Percentiles rank a stretch among this genome's conserved stretches.
Conservation (phyloP, 1,139 yeast genomes). For the Hemisphaericaspora lyxosophila region DNA sequence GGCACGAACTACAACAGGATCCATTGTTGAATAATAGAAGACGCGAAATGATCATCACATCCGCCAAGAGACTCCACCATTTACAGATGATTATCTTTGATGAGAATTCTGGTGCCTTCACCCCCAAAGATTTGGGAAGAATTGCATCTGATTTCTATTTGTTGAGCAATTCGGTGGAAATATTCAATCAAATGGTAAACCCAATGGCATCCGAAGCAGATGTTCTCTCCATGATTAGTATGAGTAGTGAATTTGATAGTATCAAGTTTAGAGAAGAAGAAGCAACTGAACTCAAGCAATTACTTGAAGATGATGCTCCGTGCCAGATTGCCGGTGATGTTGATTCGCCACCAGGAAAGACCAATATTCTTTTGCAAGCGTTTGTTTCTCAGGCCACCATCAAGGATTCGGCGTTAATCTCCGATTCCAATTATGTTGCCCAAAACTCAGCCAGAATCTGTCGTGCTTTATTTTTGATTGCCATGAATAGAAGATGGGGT, state of each 20-base stretch:
- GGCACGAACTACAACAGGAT: constrained; percentile 82
- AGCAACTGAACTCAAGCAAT: constrained; percentile 60
- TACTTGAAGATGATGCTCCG: constrained; percentile 62
- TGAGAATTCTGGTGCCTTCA: constrained; percentile 76
- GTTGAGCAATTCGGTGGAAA: constrained; percentile 80
- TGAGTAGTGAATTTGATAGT: constrained; percentile 93
- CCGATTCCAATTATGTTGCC: constrained; percentile 91
- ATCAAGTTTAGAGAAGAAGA: constrained; percentile 90
- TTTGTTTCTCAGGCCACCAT: constrained; percentile 75
- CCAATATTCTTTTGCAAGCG: constrained; percentile 84
- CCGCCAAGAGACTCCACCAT: constrained; percentile 79
- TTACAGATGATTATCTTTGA: constrained; percentile 94
- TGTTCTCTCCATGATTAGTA: constrained; percentile 81
- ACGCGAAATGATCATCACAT: constrained; percentile 68
- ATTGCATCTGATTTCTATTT: constrained; percentile 93
- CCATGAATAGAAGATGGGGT: constrained; percentile 91
- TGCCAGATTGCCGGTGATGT: constrained; percentile 83
- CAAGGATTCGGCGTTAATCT: constrained; percentile 75
- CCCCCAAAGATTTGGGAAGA: constrained; percentile 88
- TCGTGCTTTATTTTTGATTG: constrained; percentile 83
- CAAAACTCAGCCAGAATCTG: constrained; percentile 93
- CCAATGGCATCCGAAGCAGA: constrained; percentile 93
- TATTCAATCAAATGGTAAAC: constrained; percentile 80
- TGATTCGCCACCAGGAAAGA: constrained; percentile 80
- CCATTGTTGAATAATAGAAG: constrained; percentile 75